Base-by-base conservation (phyloP, 768 basidiomycete species). In the Phaeolepiota aurea region DNA sequence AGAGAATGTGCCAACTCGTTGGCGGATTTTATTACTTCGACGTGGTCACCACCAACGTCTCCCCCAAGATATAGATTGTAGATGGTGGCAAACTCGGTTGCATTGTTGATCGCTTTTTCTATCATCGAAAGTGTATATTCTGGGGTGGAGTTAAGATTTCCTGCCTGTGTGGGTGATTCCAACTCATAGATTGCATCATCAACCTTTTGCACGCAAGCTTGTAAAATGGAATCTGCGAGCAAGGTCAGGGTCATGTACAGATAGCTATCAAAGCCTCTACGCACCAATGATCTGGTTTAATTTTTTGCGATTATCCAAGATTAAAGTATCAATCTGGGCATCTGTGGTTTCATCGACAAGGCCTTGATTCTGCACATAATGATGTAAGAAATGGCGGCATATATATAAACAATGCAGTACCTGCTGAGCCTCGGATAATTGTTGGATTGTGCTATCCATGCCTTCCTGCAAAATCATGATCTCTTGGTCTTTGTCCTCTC, bases 71-170 rank as follows among this genome's bases (percentile, higher is more conserved):
- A 89, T 7, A 96, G 77, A 57, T 91, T 90, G 68, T 90, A 98
- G 43, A 91, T 72, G 13, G 86, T 87, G 7, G 94, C 96, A 54
- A 99, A 98, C 54, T 99, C 94, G 35, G 82, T 97, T 12, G 93
- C 90, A 52, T 87, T 94, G 58, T 87, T 93, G 56, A 85, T 66
- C 1, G 91, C 85, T 65, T 97, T 97, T 61, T 99, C 96, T 54
- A 98, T 90, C 85, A 98, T 93, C 1, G 96, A 96, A 13, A 97
- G 69, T 1, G 92, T 94, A 58, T 98, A 98, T 58, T 97, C 94
- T 3, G 96, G 96, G 0, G 96, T 98, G n/a, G 94, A 90, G 55
- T 88, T 94, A 50, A 84, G 74, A 62, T 98, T 97, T 25, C 94
- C 96, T 3, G 86, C 85, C 53, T 91, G 88, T 30, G 87, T 85